These are phyloP conservation scores for Pontederia crassipes DNA, from an alignment of 176 grass and related monocot genomes.

Conservation along the genomic window DNA sequence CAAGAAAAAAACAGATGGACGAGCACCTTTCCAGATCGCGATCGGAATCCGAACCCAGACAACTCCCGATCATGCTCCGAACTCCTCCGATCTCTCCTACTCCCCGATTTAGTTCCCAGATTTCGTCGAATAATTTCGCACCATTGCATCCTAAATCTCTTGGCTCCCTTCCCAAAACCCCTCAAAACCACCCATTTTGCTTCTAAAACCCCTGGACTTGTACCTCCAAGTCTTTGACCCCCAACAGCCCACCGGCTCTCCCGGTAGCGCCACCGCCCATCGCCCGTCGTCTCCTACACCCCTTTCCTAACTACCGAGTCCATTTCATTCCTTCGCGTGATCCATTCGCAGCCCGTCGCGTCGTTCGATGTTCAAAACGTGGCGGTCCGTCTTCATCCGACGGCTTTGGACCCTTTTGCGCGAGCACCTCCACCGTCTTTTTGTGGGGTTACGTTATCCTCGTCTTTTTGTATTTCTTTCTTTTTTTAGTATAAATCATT, in stretches of 20 bases:
- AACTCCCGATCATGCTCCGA: not conserved
- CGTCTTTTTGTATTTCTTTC: too few relatives aligned
- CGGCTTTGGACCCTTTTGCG: too few relatives aligned
- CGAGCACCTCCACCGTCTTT: too few relatives aligned
- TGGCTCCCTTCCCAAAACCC: slow-evolving; percentile 25
- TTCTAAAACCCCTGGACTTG: slow-evolving; percentile 49
- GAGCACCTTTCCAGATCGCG: not conserved
- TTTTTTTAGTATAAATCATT: too few relatives aligned
- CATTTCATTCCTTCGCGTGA: not conserved
- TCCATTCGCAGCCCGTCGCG: too few relatives aligned
- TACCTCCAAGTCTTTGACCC: slow-evolving; percentile 22
- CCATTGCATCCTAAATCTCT: slow-evolving; percentile 9
- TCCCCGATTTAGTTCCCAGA: not conserved
- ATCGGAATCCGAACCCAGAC: not conserved
- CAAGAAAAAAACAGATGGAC: not conserved
- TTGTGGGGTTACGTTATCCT: too few relatives aligned
- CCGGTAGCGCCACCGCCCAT: slow-evolving; percentile 17
- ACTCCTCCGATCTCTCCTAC: not conserved
- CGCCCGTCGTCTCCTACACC: slow-evolving; percentile 2
- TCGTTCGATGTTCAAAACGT: too few relatives aligned
- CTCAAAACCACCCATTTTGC: slow-evolving; percentile 24
- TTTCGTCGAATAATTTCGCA: not conserved
- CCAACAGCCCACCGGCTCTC: slow-evolving; percentile 6
- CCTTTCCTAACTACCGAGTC: not conserved
- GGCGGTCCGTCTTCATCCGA: too few relatives aligned